These are phyloP conservation scores for Gilbertella persicaria DNA, from an alignment of 371 early-diverging fungal species.

Conservation along the genomic window DNA sequence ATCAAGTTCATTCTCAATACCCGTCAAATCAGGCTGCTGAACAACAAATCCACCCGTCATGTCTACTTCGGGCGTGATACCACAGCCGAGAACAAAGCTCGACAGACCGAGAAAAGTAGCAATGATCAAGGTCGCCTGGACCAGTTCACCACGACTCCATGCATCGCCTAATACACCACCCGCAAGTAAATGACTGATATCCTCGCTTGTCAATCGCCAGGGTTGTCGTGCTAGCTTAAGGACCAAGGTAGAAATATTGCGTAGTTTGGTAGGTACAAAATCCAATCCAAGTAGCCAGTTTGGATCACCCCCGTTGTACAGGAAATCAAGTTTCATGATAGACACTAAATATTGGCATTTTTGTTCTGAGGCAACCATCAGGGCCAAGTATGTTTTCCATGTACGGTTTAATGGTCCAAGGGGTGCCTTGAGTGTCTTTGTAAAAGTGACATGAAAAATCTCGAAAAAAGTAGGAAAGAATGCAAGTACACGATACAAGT, in stretches of 20 bases:
- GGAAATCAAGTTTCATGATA: conserved; percentile 54
- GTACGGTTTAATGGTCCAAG: conserved; percentile 57
- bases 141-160: conserved; percentile 66
- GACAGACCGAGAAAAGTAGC: conserved; percentile 61
- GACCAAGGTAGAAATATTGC: conserved; percentile 49
- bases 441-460: conserved; percentile 47
- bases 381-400: conserved; percentile 63
- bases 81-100: conserved; percentile 63
- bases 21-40: not conserved
- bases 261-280: conserved; percentile 56
- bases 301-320: conserved; percentile 63
- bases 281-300: conserved; percentile 61
- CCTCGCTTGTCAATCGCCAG: conserved; percentile 54
- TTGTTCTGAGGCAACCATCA: conserved; percentile 68
- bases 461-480: conserved; percentile 70
- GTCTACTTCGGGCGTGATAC: conserved; percentile 68
- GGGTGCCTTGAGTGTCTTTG: conserved; percentile 44
- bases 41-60: conserved; percentile 57
- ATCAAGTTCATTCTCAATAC: conserved; percentile 50
- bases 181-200: conserved; percentile 44
- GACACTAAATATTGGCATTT: conserved; percentile 64
- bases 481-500: conserved; percentile 58
- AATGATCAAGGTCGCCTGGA: conserved; percentile 62
- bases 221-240: conserved; percentile 62
- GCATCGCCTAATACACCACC: conserved; percentile 35